phyloP scores from a whole-genome alignment of 768 basidiomycete genomes.

The Trametes cingulata region DNA sequence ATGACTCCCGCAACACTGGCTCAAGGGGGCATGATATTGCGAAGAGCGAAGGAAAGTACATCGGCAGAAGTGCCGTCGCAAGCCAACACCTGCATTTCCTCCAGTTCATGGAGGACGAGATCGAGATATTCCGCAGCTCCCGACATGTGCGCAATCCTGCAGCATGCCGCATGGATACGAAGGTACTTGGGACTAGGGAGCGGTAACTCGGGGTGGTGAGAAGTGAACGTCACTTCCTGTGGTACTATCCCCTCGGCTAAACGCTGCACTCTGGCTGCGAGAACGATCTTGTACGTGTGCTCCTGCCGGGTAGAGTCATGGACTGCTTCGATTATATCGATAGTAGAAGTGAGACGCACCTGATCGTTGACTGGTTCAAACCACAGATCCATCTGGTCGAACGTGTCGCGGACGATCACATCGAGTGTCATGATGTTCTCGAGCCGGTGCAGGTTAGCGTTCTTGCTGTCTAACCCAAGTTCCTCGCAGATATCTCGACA shows the following conservation, averaged over 20 bases:
- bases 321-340: not conserved
- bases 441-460: not conserved
- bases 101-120: not conserved
- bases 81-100: not conserved
- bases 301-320: not conserved
- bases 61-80: not conserved
- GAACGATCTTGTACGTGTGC: constrained; percentile 1
- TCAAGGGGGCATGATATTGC: no score
- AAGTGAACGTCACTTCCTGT: not conserved
- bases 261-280: not conserved
- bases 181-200: constrained; percentile 5
- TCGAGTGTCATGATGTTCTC: constrained; percentile 4
- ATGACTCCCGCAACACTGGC: no score
- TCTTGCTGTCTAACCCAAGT: not conserved
- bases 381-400: not conserved
- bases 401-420: not conserved
- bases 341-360: not conserved
- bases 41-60: not conserved
- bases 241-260: not conserved
- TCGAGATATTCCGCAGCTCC: constrained; percentile 1
- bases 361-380: not conserved
- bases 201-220: not conserved
- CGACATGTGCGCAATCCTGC: constrained; percentile 4
- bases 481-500: not conserved
- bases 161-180: constrained; percentile 3